Conservation (phyloP, 768 basidiomycete genomes). For the Lactifluus pinguis region DNA sequence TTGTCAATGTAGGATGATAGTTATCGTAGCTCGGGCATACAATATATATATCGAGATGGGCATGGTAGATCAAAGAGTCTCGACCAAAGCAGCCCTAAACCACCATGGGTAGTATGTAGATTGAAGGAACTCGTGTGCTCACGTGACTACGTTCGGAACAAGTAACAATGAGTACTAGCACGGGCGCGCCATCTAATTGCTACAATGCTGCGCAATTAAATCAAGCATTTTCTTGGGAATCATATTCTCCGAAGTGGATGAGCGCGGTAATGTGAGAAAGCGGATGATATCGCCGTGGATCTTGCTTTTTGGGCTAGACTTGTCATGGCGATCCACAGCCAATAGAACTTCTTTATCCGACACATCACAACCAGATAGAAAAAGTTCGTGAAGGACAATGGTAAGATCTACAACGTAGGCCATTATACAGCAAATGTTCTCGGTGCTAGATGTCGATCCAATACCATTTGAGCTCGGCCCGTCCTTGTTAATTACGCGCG, state of each 20-base stretch:
- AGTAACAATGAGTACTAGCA: neutral
- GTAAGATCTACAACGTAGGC: slow-evolving; percentile 8
- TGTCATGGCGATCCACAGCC: neutral
- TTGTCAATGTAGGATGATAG: too few relatives aligned
- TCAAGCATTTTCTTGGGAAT: slow-evolving; percentile 4
- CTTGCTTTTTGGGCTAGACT: neutral
- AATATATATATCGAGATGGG: too few relatives aligned
- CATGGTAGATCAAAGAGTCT: too few relatives aligned
- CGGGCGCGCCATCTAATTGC: neutral
- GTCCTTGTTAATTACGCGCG: neutral
- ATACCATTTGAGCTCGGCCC: neutral
- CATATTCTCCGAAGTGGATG: neutral
- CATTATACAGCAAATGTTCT: slow-evolving; percentile 1
- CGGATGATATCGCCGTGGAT: neutral
- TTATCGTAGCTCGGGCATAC: too few relatives aligned
- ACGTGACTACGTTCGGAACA: neutral
- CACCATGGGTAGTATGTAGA: too few relatives aligned
- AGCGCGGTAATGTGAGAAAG: neutral
- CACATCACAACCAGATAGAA: neutral
- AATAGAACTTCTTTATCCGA: neutral
- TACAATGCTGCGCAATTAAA: slow-evolving; percentile 1
- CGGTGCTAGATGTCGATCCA: neutral
- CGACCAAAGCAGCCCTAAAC: too few relatives aligned
- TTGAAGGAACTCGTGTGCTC: too few relatives aligned
- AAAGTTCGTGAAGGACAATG: neutral